Base-by-base conservation (phyloP, 306 rosid species). In the Amphicarpaea edgeworthii region DNA sequence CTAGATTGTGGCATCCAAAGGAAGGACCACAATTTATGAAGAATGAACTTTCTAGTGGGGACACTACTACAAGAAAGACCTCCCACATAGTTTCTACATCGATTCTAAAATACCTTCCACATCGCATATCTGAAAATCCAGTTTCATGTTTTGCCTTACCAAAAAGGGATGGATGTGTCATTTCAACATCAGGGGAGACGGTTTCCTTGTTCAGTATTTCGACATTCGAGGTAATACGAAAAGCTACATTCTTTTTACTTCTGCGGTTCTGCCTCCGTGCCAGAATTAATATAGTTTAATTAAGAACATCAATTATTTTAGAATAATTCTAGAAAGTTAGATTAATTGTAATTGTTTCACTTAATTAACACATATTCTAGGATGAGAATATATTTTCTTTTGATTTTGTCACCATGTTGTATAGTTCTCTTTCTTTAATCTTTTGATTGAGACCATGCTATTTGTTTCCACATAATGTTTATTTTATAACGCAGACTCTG, bases 131-230 rank as follows among this genome's bases (percentile, higher is more conserved):
- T 65, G 46, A 5, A 51, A 70, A 65, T 12, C 23, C 19, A 24
- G 30, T 51, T 76, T 40, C 57, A 1, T 21, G 57, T 12, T 38
- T 76, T 51, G 42, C 54, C 23, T 21, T 76, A 40, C 6, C 73
- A 10, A 76, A 40, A 40, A 7, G 1, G 2, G 80, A 41, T 41
- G 8, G 32, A 23, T 65, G 40, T 53, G 28, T 76, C 23, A 1
- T 76, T 0, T 76, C 74, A 76, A 38, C 73, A 7, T 76, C 80
- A 40, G 73, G 80, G 12, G 73, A 73, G 7, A 8, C 0, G 21
- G 7, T 53, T 47, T 37, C 43, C 3, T 40, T 76, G 58, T 76
- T 65, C 74, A 23, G 16, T 16, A 15, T 26, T 21, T 0, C 1
- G 0, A 38, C 73, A 53, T 65, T n/a, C 38, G 4, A 51, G 80